Percentiles rank a stretch among this genome's conserved stretches.
phyloP scores from a whole-genome alignment of 129 eudicot species.

The Lactuca sativa region DNA sequence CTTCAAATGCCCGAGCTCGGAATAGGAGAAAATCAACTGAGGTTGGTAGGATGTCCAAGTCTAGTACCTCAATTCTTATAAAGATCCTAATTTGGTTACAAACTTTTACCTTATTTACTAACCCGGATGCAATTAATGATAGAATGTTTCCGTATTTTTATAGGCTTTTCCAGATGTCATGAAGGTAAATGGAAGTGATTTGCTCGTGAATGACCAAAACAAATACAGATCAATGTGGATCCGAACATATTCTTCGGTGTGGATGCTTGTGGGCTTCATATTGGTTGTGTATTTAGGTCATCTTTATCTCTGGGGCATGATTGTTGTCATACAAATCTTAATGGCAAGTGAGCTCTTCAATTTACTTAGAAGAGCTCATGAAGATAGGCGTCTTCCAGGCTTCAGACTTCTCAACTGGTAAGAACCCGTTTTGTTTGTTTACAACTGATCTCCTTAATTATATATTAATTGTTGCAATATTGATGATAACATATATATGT shows the following conservation, averaged over 20 bases:
- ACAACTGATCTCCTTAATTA: not conserved
- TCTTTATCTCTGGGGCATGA: slow-evolving; percentile 75
- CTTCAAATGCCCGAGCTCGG: slow-evolving; percentile 49
- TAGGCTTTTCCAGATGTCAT: slow-evolving; percentile 53
- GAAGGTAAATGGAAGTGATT: slow-evolving; percentile 48
- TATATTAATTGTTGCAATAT: not conserved
- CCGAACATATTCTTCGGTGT: slow-evolving; percentile 65
- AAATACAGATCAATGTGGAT: slow-evolving; percentile 83
- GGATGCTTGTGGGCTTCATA: slow-evolving; percentile 62
- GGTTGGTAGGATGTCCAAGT: slow-evolving; percentile 33
- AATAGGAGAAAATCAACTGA: slow-evolving; percentile 49
- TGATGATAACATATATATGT: not conserved
- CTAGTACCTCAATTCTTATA: not conserved
- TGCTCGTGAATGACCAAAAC: slow-evolving; percentile 60
- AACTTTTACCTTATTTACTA: not conserved
- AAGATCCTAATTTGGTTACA: slow-evolving; percentile 3
- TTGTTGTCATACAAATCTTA: slow-evolving; percentile 66
- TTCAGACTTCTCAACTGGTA: slow-evolving; percentile 86
- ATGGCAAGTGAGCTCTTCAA: slow-evolving; percentile 78
- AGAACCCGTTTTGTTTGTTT: not conserved
- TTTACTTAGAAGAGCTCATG: slow-evolving; percentile 72
- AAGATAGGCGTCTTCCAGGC: slow-evolving; percentile 75
- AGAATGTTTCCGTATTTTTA: not conserved
- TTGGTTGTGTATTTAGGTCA: slow-evolving; percentile 72
- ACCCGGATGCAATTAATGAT: not conserved